Evolutionary conservation across 331 rosid genomes (phyloP).

Genomic region (Cydonia oblonga): DNA sequence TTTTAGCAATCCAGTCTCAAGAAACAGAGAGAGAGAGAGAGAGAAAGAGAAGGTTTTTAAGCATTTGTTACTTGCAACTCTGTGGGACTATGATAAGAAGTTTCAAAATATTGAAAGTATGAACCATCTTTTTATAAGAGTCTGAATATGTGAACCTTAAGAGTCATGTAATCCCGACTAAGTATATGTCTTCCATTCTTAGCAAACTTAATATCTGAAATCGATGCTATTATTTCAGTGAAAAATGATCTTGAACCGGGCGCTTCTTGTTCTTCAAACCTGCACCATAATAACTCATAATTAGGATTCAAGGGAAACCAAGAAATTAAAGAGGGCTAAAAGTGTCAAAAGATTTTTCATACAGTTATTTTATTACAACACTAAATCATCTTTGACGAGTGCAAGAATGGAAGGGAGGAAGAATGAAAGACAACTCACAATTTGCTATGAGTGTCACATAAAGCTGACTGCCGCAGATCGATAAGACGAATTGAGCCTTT

Average conservation of each 20-base stretch:
- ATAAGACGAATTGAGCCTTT: constrained; percentile 55
- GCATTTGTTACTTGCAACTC: not conserved
- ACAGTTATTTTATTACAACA: not conserved
- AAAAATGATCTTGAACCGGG: constrained; percentile 55
- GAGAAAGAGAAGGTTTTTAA: not conserved
- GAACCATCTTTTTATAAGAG: not conserved
- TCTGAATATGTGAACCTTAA: constrained; percentile 38
- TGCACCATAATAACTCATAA: constrained; percentile 17
- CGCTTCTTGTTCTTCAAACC: constrained; percentile 58
- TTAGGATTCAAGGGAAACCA: not conserved
- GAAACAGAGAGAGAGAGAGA: no score
- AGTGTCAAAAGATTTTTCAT: not conserved
- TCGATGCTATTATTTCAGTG: constrained; percentile 64
- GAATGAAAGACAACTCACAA: constrained; percentile 24
- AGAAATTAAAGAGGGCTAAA: not conserved
- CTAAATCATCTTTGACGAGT: not conserved
- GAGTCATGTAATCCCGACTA: constrained; percentile 62
- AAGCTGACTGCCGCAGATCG: constrained; percentile 60
- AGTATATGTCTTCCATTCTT: constrained; percentile 54
- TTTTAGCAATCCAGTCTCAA: not conserved
- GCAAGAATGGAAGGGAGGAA: not conserved
- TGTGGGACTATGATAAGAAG: not conserved
- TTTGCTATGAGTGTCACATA: constrained; percentile 54
- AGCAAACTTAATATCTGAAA: constrained; percentile 58
- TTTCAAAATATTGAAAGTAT: not conserved